A percentile compares a stretch with the other conserved stretches of the same genome.
Conservation (phyloP, 352 stramenopile species). For the Pythium insidiosum region DNA sequence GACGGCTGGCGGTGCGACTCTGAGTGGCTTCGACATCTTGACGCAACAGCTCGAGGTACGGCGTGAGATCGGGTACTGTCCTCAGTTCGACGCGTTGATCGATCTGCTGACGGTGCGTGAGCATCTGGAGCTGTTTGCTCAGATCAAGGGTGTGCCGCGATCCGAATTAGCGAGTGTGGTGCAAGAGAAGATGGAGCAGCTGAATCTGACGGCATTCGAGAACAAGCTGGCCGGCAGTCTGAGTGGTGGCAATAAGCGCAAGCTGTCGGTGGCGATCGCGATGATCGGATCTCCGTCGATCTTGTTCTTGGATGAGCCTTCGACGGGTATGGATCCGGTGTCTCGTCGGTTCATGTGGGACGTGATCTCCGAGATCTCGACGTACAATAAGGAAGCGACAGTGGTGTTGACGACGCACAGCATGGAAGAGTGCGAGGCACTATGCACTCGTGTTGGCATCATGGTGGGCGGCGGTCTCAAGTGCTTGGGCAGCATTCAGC, state of each 20-base stretch:
- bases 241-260: conserved; percentile 90
- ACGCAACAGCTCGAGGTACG: conserved; percentile 17
- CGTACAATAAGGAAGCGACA: conserved; percentile 39
- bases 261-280: conserved; percentile 90
- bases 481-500: too few relatives aligned
- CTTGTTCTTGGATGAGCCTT: conserved; percentile 85
- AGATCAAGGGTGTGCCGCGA: conserved; percentile 64
- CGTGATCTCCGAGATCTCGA: conserved; percentile 47
- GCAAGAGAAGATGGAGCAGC: conserved; percentile 51
- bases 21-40: conserved; percentile 20
- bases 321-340: conserved; percentile 87
- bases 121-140: conserved; percentile 71
- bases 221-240: conserved; percentile 65
- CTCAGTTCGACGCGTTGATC: conserved; percentile 49
- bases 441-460: too few relatives aligned
- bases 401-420: conserved; percentile 91
- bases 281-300: conserved; percentile 90
- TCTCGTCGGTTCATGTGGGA: too few relatives aligned
- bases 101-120: conserved; percentile 65
- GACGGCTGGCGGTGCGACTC: conserved; percentile 19
- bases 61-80: conserved; percentile 68
- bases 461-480: conserved; percentile 88
- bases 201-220: conserved; percentile 65
- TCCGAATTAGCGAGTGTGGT: conserved; percentile 40
- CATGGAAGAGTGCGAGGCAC: too few relatives aligned